Conservation (phyloP, 148 eudicot genomes). For the Simmondsia chinensis region DNA sequence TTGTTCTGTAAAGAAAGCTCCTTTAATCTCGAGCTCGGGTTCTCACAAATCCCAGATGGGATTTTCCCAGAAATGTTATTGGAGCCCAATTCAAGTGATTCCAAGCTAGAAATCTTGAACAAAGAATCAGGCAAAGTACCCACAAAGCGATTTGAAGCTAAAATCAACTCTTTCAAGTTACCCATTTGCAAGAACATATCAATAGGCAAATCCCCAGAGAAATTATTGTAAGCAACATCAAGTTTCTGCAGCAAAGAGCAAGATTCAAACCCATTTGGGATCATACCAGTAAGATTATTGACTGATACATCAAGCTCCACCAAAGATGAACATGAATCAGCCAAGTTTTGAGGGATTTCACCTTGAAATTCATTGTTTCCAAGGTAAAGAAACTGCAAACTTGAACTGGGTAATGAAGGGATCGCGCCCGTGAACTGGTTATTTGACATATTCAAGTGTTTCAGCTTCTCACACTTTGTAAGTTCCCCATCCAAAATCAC, state of each 20-base stretch:
- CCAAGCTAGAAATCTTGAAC: conserved; percentile 30
- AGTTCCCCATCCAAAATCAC: conserved; percentile 14
- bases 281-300: conserved; percentile 56
- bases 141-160: conserved; percentile 46
- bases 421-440: conserved; percentile 34
- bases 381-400: conserved; percentile 35
- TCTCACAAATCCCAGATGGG: conserved; percentile 25
- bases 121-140: conserved; percentile 52
- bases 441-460: conserved; percentile 45
- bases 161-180: conserved; percentile 27
- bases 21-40: conserved; percentile 18
- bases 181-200: conserved; percentile 39
- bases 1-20: conserved; percentile 53
- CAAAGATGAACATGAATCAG: conserved; percentile 41
- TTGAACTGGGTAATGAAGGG: conserved; percentile 25
- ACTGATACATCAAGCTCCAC: conserved; percentile 52
- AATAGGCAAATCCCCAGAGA: conserved; percentile 72
- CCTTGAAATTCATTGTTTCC: conserved; percentile 37
- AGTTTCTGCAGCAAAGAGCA: conserved; percentile 44
- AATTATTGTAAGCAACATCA: conserved; percentile 59
- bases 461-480: conserved; percentile 22
- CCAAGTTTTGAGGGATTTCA: conserved; percentile 19
- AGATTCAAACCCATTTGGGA: conserved; percentile 50
- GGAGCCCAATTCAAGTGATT: conserved; percentile 65
- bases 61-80: conserved; percentile 41